Percentiles rank a stretch among this genome's conserved stretches.
Conservation (phyloP, 179 eudicot species). For the Carnegiea gigantea region DNA sequence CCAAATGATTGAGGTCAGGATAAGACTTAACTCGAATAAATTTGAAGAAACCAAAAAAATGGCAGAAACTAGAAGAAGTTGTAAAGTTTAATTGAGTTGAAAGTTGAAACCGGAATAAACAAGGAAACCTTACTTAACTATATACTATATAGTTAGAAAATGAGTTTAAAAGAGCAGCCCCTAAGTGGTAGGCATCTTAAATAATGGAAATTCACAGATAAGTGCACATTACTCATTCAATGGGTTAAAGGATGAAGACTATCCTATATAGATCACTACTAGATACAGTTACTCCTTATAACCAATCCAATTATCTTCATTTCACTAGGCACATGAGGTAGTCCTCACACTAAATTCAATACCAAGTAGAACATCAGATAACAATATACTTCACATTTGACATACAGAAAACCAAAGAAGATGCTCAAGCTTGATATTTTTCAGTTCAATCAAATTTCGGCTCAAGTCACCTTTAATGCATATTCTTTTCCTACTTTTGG, state of each 20-base stretch:
- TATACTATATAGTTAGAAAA: background rate
- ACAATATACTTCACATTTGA: background rate
- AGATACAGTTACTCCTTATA: constrained; percentile 12
- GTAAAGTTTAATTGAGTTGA: background rate
- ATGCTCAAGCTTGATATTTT: background rate
- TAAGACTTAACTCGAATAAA: background rate
- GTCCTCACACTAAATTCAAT: background rate
- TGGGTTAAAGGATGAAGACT: background rate
- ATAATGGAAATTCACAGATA: background rate
- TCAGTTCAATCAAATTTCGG: background rate
- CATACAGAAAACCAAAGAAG: background rate
- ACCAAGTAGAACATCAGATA: constrained; percentile 5
- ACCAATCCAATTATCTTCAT: background rate
- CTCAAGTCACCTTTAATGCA: background rate
- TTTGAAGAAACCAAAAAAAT: background rate
- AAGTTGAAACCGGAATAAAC: background rate
- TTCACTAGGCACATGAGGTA: background rate
- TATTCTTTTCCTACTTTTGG: background rate
- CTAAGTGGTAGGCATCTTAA: background rate
- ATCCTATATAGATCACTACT: background rate
- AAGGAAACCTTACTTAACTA: background rate
- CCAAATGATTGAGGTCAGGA: background rate
- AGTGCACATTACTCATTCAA: background rate
- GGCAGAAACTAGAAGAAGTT: background rate
- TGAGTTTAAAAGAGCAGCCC: background rate